Base-by-base conservation (phyloP, 345 rosid species). In the Moricandia moricandioides region DNA sequence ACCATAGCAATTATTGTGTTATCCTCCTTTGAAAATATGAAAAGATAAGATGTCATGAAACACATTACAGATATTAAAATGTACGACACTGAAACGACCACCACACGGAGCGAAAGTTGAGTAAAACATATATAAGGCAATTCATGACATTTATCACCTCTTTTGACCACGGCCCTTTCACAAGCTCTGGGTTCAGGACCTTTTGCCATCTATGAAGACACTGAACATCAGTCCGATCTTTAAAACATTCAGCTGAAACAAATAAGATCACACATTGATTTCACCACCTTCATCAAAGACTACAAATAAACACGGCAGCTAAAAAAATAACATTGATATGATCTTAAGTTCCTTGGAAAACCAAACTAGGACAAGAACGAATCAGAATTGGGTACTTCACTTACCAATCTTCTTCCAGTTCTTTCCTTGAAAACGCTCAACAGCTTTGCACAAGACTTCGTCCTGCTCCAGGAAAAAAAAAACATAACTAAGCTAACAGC, bases 161-260 rank as follows among this genome's bases (percentile, higher is more conserved):
- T 80, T 89, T 96, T 33, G 99, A 96, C 99, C 99, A 96, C 30
- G 99, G 99, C 37, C 99, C 99, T 89, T 96, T 96, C 35, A 92
- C 91, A 57, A 96, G 94, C 77, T 96, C 98, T 29, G 99, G 99
- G 78, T 96, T 89, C 82, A 96, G 82, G 83, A 96, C 99, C 80
- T 96, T 96, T 87, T 96, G 99, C 99, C 99, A 96, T 82, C 99
- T 87, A 83, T 96, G 99, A 51, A 96, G 88, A 85, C 99, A 96
- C 78, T 96, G 99, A 63, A 96, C 99, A 87, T 96, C 99, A 55
- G 99, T 91, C 76, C 99, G 88, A 61, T 96, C 97, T 81, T 91
- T 91, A 84, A 92, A 91, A 83, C 95, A 92, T 80, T 92, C 98
- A 17, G 99, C 99, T 96, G 85, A 80, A 86, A 47, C 77, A 78